phyloP scores from a whole-genome alignment of 116 monocot species.

The Trichopus zeylanicus region DNA sequence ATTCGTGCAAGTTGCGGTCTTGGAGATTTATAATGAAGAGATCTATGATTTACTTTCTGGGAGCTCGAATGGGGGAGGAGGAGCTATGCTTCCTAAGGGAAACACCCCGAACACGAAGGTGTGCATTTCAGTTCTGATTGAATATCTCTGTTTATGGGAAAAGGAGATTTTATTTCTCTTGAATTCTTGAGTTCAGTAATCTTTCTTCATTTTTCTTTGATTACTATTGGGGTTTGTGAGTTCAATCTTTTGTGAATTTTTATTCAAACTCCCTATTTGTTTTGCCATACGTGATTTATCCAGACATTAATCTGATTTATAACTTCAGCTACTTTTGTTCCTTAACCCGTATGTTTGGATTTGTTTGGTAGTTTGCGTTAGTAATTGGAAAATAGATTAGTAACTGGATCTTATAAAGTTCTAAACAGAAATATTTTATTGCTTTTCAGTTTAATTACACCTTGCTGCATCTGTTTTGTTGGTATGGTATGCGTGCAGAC shows the following conservation, averaged over 20 bases:
- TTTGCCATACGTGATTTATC: too few relatives aligned
- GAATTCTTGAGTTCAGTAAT: neutral
- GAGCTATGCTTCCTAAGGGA: constrained; percentile 41
- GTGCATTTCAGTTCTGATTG: neutral
- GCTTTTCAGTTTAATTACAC: neutral
- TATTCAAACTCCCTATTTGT: too few relatives aligned
- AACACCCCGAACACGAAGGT: constrained; percentile 89
- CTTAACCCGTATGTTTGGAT: too few relatives aligned
- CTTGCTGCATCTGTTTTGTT: neutral
- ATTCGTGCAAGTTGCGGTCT: constrained; percentile 74
- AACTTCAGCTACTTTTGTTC: too few relatives aligned
- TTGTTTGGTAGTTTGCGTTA: too few relatives aligned
- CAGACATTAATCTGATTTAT: too few relatives aligned
- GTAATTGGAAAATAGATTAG: too few relatives aligned
- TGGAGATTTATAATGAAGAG: constrained; percentile 96
- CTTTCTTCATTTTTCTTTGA: too few relatives aligned
- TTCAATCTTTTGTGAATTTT: too few relatives aligned
- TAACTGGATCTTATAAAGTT: too few relatives aligned
- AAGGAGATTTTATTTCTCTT: neutral
- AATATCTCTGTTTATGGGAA: neutral
- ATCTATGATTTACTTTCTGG: constrained; percentile 85
- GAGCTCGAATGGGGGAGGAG: constrained; percentile 15
- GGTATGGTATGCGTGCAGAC: constrained; percentile 43
- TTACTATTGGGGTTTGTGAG: too few relatives aligned
- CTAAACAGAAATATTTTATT: too few relatives aligned